Conservation (phyloP, 2,329 filamentous ascomycete species). For the Samsoniella hepiali region DNA sequence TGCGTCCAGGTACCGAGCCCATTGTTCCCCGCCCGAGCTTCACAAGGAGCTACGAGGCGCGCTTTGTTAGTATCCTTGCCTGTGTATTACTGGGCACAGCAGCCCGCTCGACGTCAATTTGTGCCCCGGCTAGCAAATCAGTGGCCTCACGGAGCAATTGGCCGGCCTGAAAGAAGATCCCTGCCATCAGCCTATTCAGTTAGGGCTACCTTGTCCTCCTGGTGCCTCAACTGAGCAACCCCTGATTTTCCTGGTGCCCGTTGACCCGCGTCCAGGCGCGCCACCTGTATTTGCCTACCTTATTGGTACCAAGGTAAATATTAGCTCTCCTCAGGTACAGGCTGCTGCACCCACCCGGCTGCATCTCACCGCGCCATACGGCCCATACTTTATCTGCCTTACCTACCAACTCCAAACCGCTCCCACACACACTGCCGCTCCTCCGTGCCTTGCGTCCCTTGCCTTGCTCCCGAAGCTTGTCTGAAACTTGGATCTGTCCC, state of each 20-base stretch:
- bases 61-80: too few relatives aligned
- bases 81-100: too few relatives aligned
- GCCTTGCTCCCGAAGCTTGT: conserved; percentile 10
- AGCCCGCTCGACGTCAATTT: conserved; percentile 9
- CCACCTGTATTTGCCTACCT: background rate
- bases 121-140: background rate
- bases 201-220: background rate
- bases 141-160: conserved; percentile 6
- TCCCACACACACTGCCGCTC: conserved; percentile 9
- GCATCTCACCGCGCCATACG: conserved; percentile 11
- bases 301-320: too few relatives aligned
- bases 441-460: conserved; percentile 11
- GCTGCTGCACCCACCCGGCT: conserved; percentile 2
- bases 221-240: conserved; percentile 15
- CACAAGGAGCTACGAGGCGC: too few relatives aligned
- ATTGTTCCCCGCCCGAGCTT: background rate
- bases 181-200: conserved; percentile 8
- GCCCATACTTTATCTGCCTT: background rate
- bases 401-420: conserved; percentile 15
- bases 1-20: background rate
- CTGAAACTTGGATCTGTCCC: conserved; percentile 11
- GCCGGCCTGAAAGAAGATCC: conserved; percentile 2
- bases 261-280: conserved; percentile 13
- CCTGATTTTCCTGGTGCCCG: conserved; percentile 7
- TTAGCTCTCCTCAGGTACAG: background rate